Evolutionary conservation across 2,329 filamentous ascomycete species (phyloP).

Genomic region (Talaromyces atroroseus): DNA sequence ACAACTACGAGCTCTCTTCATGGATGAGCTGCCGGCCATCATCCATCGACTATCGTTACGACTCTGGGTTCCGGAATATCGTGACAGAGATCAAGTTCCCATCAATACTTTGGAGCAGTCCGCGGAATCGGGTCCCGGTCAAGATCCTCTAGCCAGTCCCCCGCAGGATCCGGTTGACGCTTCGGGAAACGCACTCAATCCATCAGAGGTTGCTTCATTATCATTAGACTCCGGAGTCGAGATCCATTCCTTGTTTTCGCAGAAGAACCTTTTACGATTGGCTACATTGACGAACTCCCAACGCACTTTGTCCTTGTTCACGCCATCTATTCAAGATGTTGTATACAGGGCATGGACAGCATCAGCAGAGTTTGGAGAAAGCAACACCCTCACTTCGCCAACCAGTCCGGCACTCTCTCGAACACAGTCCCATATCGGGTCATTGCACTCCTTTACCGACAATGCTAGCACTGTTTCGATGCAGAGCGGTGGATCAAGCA

Average conservation of each 20-base stretch:
- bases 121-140: slow-evolving; percentile 54
- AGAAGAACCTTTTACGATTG: slow-evolving; percentile 83
- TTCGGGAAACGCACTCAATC: slow-evolving; percentile 69
- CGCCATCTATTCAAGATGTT: slow-evolving; percentile 80
- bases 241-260: slow-evolving; percentile 84
- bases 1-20: slow-evolving; percentile 87
- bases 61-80: slow-evolving; percentile 84
- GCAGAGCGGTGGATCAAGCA: slow-evolving; percentile 52
- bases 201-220: slow-evolving; percentile 68
- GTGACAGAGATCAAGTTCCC: slow-evolving; percentile 56
- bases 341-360: slow-evolving; percentile 92
- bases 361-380: slow-evolving; percentile 63
- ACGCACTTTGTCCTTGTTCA: slow-evolving; percentile 83
- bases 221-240: slow-evolving; percentile 75
- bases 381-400: slow-evolving; percentile 33
- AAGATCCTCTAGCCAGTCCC: slow-evolving; percentile 76
- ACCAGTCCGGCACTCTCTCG: slow-evolving; percentile 52
- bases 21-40: slow-evolving; percentile 95
- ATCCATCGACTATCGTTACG: slow-evolving; percentile 87
- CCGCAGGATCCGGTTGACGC: slow-evolving; percentile 78
- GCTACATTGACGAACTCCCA: slow-evolving; percentile 82
- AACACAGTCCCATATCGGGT: slow-evolving; percentile 59
- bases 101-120: slow-evolving; percentile 34
- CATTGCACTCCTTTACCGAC: slow-evolving; percentile 70
- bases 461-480: slow-evolving; percentile 61